Evolutionary conservation across 805 yeast species (phyloP).

Genomic region (Brettanomyces custersianus): DNA sequence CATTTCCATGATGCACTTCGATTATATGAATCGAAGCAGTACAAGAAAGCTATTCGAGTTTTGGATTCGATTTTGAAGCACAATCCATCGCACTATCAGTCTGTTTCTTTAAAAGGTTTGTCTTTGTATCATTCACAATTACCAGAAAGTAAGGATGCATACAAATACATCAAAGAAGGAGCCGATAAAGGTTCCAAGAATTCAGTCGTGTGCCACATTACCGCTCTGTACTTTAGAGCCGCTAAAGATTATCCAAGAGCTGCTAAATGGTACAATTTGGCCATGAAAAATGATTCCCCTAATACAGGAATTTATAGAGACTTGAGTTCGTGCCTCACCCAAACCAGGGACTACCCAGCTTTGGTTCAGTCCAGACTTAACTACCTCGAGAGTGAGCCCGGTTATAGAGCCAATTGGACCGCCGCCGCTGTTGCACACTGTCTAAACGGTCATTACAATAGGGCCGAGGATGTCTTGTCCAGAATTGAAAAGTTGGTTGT

Average conservation of each 20-base stretch:
- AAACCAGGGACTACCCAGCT: constrained; percentile 62
- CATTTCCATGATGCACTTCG: constrained; percentile 75
- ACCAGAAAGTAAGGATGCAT: constrained; percentile 52
- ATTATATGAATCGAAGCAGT: constrained; percentile 76
- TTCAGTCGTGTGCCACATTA: constrained; percentile 73
- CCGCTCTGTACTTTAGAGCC: constrained; percentile 74
- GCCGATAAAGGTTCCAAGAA: constrained; percentile 48
- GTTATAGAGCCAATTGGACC: constrained; percentile 87
- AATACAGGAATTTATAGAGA: constrained; percentile 79
- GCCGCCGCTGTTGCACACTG: constrained; percentile 80
- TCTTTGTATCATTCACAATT: constrained; percentile 43
- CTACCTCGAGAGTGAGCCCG: constrained; percentile 65
- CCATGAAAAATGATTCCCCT: constrained; percentile 67
- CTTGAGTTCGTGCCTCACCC: constrained; percentile 70
- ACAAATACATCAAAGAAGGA: constrained; percentile 51
- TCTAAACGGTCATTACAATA: constrained; percentile 54
- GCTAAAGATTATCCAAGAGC: constrained; percentile 67
- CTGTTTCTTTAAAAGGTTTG: constrained; percentile 80
- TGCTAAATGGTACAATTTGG: constrained; percentile 64
- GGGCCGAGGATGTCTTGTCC: constrained; percentile 62
- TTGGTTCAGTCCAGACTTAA: constrained; percentile 56
- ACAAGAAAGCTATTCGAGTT: constrained; percentile 73
- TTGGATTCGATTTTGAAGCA: constrained; percentile 73
- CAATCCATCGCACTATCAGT: constrained; percentile 66
- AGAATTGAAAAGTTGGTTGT: constrained; percentile 69